Conservation (phyloP, 805 yeast species). For the Wickerhamomyces alni region DNA sequence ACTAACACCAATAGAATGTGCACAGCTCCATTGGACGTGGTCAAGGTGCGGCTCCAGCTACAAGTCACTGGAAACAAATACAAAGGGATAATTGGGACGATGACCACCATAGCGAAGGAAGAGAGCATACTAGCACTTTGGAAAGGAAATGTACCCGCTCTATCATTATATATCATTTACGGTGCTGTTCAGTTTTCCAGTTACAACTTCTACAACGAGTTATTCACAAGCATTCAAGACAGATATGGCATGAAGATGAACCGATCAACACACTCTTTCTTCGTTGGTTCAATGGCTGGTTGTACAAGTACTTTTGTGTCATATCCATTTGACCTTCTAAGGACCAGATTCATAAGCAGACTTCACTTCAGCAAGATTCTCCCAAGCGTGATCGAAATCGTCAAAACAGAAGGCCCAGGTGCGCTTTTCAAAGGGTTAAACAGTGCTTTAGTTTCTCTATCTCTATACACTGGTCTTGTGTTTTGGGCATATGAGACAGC, state of each 20-base stretch:
- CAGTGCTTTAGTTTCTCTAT: slow-evolving; percentile 52
- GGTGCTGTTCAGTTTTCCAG: slow-evolving; percentile 83
- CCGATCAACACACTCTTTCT: slow-evolving; percentile 29
- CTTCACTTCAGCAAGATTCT: slow-evolving; percentile 24
- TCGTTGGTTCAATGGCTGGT: slow-evolving; percentile 79
- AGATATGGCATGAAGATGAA: slow-evolving; percentile 10
- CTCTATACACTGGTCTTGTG: slow-evolving; percentile 67
- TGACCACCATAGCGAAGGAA: slow-evolving; percentile 37
- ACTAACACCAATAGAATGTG: slow-evolving; percentile 36
- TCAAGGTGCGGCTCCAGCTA: slow-evolving; percentile 71
- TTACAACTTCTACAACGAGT: slow-evolving; percentile 48
- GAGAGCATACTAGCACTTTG: slow-evolving; percentile 82
- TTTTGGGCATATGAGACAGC: slow-evolving; percentile 59
- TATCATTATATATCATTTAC: slow-evolving; percentile 73
- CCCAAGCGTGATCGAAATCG: slow-evolving; percentile 26
- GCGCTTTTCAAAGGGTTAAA: slow-evolving; percentile 47
- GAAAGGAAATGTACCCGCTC: slow-evolving; percentile 96
- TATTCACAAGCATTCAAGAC: slow-evolving; percentile 29
- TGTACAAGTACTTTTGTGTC: slow-evolving; percentile 63
- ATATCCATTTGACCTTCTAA: slow-evolving; percentile 85
- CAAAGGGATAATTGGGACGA: slow-evolving; percentile 31
- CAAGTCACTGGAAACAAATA: slow-evolving; percentile 32
- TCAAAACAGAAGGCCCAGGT: slow-evolving; percentile 32
- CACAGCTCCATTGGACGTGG: slow-evolving; percentile 74
- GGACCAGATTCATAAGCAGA: slow-evolving; percentile 82